Evolutionary conservation across 164 flowering plant genomes (phyloP).

Genomic region (Liquidambar formosana): DNA sequence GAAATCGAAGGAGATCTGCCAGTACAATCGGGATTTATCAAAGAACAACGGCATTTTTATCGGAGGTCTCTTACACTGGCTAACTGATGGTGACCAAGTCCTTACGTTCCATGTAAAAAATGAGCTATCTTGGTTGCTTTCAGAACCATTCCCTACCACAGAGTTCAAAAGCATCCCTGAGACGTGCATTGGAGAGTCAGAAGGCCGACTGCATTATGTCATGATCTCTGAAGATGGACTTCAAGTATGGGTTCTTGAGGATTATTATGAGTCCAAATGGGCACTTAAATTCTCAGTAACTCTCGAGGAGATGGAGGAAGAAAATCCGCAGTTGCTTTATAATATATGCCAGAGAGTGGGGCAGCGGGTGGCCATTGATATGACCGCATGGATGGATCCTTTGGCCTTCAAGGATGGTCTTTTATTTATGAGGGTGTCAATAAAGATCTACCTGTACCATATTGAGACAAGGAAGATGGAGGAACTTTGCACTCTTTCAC

Average conservation of each 20-base stretch:
- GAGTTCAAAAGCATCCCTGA: constrained; percentile 15
- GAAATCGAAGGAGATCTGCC: constrained; percentile 32
- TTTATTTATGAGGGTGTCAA: constrained; percentile 34
- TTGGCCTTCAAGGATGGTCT: constrained; percentile 41
- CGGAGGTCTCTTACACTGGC: constrained; percentile 42
- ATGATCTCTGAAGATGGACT: constrained; percentile 35
- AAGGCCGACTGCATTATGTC: constrained; percentile 32
- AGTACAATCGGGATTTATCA: constrained; percentile 17
- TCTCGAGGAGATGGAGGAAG: constrained; percentile 31
- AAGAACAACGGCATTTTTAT: constrained; percentile 31
- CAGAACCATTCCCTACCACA: constrained; percentile 25
- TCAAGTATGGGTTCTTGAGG: constrained; percentile 43
- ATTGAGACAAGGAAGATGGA: constrained; percentile 24
- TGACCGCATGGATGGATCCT: constrained; percentile 32
- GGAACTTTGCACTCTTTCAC: constrained; percentile 21
- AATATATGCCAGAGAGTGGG: constrained; percentile 14
- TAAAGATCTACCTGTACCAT: constrained; percentile 15
- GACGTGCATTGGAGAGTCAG: constrained; percentile 50
- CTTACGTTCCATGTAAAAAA: constrained; percentile 35
- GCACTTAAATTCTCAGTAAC: constrained; percentile 22
- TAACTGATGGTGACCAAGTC: constrained; percentile 35
- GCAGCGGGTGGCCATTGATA: background rate
- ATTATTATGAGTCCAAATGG: constrained; percentile 36
- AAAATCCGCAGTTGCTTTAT: constrained; percentile 22
- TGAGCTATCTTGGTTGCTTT: constrained; percentile 36